phyloP scores from a whole-genome alignment of 2,329 filamentous ascomycete species.

The Pseudopyricularia cyperi region DNA sequence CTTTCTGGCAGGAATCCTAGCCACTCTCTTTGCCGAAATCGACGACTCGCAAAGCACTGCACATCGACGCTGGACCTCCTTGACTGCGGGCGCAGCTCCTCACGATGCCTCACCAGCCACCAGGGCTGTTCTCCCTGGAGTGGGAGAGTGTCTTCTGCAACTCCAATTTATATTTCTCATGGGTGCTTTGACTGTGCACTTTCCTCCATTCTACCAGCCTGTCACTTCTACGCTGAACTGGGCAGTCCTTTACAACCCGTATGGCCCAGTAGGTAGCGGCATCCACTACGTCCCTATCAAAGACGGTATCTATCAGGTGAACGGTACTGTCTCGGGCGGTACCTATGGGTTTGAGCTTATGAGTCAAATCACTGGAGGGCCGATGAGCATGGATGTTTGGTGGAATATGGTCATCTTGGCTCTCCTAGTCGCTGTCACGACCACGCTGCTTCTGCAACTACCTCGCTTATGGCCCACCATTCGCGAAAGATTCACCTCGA shows the following conservation, averaged over 20 bases:
- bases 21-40: not conserved
- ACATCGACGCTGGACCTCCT: not conserved
- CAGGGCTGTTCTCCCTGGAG: constrained; percentile 3
- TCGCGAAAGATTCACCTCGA: constrained; percentile 25
- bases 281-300: constrained; percentile 15
- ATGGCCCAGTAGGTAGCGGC: constrained; percentile 12
- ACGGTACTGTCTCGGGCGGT: constrained; percentile 43
- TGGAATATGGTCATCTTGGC: constrained; percentile 56
- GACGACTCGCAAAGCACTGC: not conserved
- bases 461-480: constrained; percentile 13
- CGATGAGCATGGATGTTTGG: constrained; percentile 51
- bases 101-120: not conserved
- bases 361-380: constrained; percentile 55
- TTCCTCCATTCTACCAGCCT: constrained; percentile 63
- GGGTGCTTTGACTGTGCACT: constrained; percentile 54
- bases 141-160: constrained; percentile 62
- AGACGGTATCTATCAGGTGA: constrained; percentile 51
- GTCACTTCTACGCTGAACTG: constrained; percentile 53
- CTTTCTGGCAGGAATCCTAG: not conserved
- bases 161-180: constrained; percentile 64
- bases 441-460: constrained; percentile 42
- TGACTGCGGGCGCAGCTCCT: not conserved
- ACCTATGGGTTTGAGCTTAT: constrained; percentile 48
- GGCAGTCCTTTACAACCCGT: constrained; percentile 51
- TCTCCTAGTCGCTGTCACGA: constrained; percentile 37